A percentile compares a stretch with the other conserved stretches of the same genome.
Evolutionary conservation across 306 rosid genomes (phyloP).

Genomic region (Myrica gale): DNA sequence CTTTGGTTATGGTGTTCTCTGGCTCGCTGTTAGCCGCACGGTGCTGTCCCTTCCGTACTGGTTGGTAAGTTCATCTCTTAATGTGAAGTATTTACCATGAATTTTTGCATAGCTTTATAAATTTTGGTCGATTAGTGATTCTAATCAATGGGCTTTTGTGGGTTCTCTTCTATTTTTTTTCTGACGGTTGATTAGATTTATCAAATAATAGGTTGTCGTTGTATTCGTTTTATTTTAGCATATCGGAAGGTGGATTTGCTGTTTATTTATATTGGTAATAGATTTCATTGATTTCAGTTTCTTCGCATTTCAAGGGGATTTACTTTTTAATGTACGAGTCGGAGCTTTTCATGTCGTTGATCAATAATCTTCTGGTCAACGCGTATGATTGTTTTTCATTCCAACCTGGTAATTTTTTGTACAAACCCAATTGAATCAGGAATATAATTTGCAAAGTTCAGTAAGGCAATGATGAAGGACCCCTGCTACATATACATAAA

Average conservation of each 20-base stretch:
- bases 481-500: not conserved
- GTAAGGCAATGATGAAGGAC: not conserved
- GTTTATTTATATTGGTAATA: not conserved
- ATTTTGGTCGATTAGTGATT: conserved; percentile 11
- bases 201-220: not conserved
- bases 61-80: conserved; percentile 40
- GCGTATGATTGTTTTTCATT: not conserved
- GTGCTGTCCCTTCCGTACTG: conserved; percentile 51
- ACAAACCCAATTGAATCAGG: not conserved
- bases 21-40: conserved; percentile 50
- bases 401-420: not conserved
- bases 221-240: not conserved
- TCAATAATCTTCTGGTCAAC: not conserved
- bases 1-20: conserved; percentile 59
- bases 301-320: not conserved
- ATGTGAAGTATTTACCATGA: not conserved
- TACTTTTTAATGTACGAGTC: not conserved
- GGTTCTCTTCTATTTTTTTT: not conserved
- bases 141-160: not conserved
- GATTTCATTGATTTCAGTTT: conserved; percentile 3
- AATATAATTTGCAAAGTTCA: not conserved
- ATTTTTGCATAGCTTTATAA: conserved; percentile 3
- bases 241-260: not conserved
- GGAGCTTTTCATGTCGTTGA: not conserved
- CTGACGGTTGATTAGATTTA: not conserved